These are phyloP conservation scores for Pyricularia pennisetigena DNA, from an alignment of 2,329 filamentous ascomycete genomes.

Conservation along the genomic window DNA sequence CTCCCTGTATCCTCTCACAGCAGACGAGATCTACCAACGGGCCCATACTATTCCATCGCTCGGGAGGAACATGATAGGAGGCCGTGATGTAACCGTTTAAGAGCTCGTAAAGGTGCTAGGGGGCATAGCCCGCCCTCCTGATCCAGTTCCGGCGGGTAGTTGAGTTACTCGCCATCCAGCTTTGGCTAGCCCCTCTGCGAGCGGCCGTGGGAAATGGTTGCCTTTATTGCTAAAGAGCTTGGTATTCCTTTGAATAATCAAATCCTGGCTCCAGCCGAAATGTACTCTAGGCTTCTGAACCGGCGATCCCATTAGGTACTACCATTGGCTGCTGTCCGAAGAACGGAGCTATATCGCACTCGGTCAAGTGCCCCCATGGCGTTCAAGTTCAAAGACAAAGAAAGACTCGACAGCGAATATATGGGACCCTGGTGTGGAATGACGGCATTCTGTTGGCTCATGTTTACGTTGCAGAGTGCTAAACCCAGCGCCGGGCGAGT, in stretches of 20 bases:
- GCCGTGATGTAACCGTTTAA: not conserved
- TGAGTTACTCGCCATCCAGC: constrained; percentile 25
- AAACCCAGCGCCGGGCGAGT: not conserved
- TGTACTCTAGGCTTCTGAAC: constrained; percentile 47
- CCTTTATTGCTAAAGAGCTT: constrained; percentile 51
- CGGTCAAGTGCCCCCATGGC: not conserved
- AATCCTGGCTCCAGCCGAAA: constrained; percentile 39
- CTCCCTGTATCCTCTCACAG: not conserved
- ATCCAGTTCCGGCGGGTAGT: constrained; percentile 33
- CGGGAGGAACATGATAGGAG: not conserved
- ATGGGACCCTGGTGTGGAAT: not conserved
- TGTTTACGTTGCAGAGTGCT: not conserved
- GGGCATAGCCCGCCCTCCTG: constrained; percentile 26
- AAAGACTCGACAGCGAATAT: too few species aligned
- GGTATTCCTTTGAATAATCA: not conserved
- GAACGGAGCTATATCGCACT: not conserved
- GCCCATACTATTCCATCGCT: not conserved
- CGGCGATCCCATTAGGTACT: too few species aligned
- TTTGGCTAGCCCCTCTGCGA: constrained; percentile 37
- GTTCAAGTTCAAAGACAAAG: too few species aligned
- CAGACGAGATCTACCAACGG: not conserved
- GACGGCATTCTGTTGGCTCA: not conserved
- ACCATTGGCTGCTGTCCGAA: too few species aligned
- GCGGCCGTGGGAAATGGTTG: constrained; percentile 59
- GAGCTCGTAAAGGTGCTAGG: not conserved